These are phyloP conservation scores for Colletotrichum coccodes DNA, from an alignment of 2,329 filamentous ascomycete genomes.

Conservation along the genomic window DNA sequence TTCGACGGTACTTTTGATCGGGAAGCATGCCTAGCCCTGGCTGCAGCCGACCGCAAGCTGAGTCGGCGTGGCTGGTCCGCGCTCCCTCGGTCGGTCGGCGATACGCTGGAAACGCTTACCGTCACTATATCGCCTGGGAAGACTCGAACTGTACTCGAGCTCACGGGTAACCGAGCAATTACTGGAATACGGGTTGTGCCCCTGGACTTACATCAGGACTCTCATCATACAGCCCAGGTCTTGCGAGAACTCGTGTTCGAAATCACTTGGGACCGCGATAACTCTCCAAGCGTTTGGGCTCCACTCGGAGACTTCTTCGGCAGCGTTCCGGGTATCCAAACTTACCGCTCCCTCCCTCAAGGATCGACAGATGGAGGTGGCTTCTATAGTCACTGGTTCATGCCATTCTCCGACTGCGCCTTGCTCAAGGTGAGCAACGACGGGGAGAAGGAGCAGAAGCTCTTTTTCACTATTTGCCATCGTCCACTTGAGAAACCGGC, in stretches of 20 bases:
- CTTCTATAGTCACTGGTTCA: constrained; percentile 29
- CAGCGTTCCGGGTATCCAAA: constrained; percentile 26
- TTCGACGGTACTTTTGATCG: constrained; percentile 24
- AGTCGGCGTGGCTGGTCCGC: constrained; percentile 25
- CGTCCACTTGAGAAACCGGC: constrained; percentile 11
- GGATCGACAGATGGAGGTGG: constrained; percentile 28
- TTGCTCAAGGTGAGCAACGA: constrained; percentile 22
- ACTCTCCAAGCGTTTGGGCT: constrained; percentile 22
- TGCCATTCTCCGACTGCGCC: constrained; percentile 27
- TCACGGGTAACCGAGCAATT: constrained; percentile 26
- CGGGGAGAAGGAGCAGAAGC: constrained; percentile 18
- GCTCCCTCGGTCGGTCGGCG: constrained; percentile 13
- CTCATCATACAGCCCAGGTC: background rate
- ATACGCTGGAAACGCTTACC: constrained; percentile 19
- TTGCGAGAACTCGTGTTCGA: constrained; percentile 22
- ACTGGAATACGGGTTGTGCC: constrained; percentile 23
- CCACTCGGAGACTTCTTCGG: constrained; percentile 27
- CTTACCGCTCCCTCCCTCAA: constrained; percentile 20
- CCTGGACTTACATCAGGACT: background rate
- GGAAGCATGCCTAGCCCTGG: constrained; percentile 22
- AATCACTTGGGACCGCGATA: constrained; percentile 22
- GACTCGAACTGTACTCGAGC: background rate
- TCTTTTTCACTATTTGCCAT: constrained; percentile 18
- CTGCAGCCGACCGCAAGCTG: constrained; percentile 21
- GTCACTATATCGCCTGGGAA: constrained; percentile 13